Base-by-base conservation (phyloP, 192 early-diverging fungal genomes). In the Backusella tarrabulga region DNA sequence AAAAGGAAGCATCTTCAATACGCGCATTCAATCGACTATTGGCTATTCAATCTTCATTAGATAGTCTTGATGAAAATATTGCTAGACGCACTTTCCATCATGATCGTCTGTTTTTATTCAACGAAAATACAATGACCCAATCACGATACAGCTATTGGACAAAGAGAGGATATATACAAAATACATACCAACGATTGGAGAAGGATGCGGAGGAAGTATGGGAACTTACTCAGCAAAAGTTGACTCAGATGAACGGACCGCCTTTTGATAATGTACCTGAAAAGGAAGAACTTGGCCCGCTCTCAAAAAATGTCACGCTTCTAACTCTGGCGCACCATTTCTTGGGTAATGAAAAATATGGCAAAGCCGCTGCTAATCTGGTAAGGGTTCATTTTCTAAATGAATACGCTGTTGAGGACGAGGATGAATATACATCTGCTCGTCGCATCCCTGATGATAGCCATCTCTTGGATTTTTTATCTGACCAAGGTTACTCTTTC, bases 401-500 rank as follows among this genome's bases (percentile, higher is more conserved):
- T 52, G 79, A 77, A 26, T 81, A 79, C 41, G 78, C 82, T 5
- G 71, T 85, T 17, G 79, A 78, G 41, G 84, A 87, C 23, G 84
- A 87, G 68, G 82, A 88, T 67, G 84, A 85, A 19, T 80, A 86
- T 67, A 72, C 81, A 21, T 73, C 80, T 26, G 81, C 86, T 11
- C 54, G 69, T 8, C 69, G 79, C 9, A 77, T 80, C 21, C 79
- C 83, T 9, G 82, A 84, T 15, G 81, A 85, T 42, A 87, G 83
- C 23, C 83, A 83, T 35, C 35, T 79, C 19, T 63, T 79, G 32
- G 86, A 87, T 41, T 85, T 85, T 34, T 72, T 85, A 35, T 80
- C 84, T n/a, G 89, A 89, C 52, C 87, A 90, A 77, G 89, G 89
- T 23, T 88, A 88, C 56, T 86, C 83, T 17, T 88, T 90, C 82